Base-by-base conservation (phyloP, 2,329 filamentous ascomycete species). In the Simplicillium aogashimaense region DNA sequence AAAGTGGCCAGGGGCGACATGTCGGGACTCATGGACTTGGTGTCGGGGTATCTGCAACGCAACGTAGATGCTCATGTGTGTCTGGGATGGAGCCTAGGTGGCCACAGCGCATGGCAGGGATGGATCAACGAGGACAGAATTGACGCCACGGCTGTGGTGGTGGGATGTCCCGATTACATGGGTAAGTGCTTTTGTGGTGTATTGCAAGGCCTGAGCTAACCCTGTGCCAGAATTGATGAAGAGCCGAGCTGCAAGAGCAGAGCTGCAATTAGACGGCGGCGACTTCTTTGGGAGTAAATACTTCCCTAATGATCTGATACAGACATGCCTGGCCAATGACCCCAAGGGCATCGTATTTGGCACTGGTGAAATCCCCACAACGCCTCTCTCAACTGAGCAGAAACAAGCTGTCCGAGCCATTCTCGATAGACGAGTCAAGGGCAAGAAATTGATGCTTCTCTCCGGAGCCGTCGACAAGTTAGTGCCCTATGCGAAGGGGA, bases 151-250 rank as follows among this genome's bases (percentile, higher is more conserved):
- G 78, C 94, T 7, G 71, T 85, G 3, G 73, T 95, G 17, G 85
- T 97, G 39, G 92, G 90, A 1, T 95, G 88, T 59, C 87, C 89
- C 1, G 90, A 98, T 60, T 95, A 86, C 52, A 76, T 81, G 47
- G 70, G 84, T 78, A 50, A 64, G 58, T 66, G 4, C 18, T 10
- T 13, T 4, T 8, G n/a, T 39, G 12, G 17, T n/a, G 13, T 29
- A 6, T 13, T 10, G 8, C 28, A 9, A 12, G n/a, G 7, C 11
- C 18, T 20, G 35, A 25, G 20, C 35, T 10, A 25, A 20, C 11
- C 28, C n/a, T 20, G 35, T 37, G 35, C 16, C 7, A 74, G 72
- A 58, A 15, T 58, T 97, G 13, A 83, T 97, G 78, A 70, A 68
- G 8, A 81, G 90, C 51, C 85, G 92, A 10, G 90, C 90, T 1